Evolutionary conservation across 257 asterid genomes (phyloP), one percentile per base, ranked within the genome.

Genomic region (Ligustrum vulgare): DNA sequence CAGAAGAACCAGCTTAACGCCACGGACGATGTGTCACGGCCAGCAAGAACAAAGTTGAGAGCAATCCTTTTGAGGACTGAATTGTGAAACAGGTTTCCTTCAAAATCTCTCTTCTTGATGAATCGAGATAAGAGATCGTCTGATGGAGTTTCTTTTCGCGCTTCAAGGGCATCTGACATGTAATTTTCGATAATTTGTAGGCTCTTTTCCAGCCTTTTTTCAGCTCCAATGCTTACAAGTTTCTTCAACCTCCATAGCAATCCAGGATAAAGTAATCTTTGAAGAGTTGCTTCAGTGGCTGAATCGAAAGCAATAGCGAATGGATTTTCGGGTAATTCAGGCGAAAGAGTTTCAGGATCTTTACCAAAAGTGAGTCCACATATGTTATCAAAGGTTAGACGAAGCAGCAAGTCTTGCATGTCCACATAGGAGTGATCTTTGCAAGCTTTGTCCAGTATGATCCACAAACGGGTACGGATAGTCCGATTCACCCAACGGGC

Each of bases 1-100:
- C 93, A 90, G 80, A 92, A 92, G 71, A 92, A 92, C 97, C 97
- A 92, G 83, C 95, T 89, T 65, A 92, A 86, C 8, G 97, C 97
- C 3, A 92, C 97, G 0, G 97, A 92, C 5, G 97, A 92, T 3
- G 96, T 92, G 87, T 92, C 97, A 0, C 97, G 81, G 0, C 96
- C 97, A 0, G 97, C 97, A 0, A 92, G 88, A n/a, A 92, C 96
- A 49, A 92, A 92, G 84, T 92, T 92, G 3, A 92, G 83, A 11
- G 97, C 95, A 1, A 92, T 90, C 3, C 93, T 88, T 23, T 92
- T 89, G 43, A 92, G 86, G 8, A 90, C 89, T 0, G 86, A 31
- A 82, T 60, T 82, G 0, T 86, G 85, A 65, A 84, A 87, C 3
- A 69, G 73, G 18, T 89, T 90, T 0, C 96, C 97, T 3, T 91